phyloP scores from a whole-genome alignment of 768 basidiomycete species.

The Amanita fuliginea region DNA sequence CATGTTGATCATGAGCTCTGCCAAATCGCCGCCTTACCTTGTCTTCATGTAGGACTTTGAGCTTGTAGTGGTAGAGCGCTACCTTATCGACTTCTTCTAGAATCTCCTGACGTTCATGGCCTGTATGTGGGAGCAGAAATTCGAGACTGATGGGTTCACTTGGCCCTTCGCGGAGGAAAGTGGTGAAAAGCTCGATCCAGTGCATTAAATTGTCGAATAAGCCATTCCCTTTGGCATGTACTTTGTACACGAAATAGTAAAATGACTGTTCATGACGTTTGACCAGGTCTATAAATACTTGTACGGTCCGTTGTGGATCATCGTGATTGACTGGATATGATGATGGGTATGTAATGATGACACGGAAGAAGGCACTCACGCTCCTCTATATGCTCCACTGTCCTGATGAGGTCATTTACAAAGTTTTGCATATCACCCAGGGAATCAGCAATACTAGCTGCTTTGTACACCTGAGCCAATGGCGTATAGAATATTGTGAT shows the following conservation, averaged over 20 bases:
- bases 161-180: constrained; percentile 81
- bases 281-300: constrained; percentile 88
- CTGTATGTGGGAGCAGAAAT: constrained; percentile 77
- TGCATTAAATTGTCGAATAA: constrained; percentile 91
- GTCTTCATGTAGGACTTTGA: constrained; percentile 88
- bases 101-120: constrained; percentile 64
- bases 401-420: constrained; percentile 88
- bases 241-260: constrained; percentile 96
- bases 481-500: constrained; percentile 98
- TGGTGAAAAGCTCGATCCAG: constrained; percentile 95
- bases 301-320: constrained; percentile 79
- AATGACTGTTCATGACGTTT: constrained; percentile 92
- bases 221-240: constrained; percentile 92
- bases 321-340: constrained; percentile 58
- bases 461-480: constrained; percentile 92
- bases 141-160: constrained; percentile 73
- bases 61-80: constrained; percentile 86
- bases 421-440: constrained; percentile 87
- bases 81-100: constrained; percentile 83
- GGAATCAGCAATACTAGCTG: constrained; percentile 94
- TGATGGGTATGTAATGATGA: constrained; percentile 3
- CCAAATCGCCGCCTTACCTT: constrained; percentile 83
- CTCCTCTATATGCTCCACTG: constrained; percentile 87
- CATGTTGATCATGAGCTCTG: constrained; percentile 36
- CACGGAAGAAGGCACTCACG: constrained; percentile 35